Evolutionary conservation across 106 monocot genomes (phyloP).

Genomic region (Triglochin maritima): DNA sequence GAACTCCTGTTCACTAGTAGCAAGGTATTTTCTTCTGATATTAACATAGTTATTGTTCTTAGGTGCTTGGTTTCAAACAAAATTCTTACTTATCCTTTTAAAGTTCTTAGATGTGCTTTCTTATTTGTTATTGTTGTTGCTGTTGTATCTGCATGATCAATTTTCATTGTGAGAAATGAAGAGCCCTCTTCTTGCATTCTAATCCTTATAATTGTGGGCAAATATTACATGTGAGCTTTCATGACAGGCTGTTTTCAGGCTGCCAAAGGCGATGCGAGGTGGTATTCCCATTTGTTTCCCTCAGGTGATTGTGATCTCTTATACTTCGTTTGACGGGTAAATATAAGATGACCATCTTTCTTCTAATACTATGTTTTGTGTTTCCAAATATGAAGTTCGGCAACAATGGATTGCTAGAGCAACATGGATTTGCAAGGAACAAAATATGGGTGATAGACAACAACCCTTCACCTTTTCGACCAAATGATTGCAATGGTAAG

Average conservation of each 20-base stretch:
- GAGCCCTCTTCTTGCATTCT: no score
- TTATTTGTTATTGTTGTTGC: not conserved
- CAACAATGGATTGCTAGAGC: slow-evolving; percentile 59
- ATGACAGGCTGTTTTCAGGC: slow-evolving; percentile 70
- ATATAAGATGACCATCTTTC: not conserved
- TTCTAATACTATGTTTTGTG: not conserved
- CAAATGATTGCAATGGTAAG: slow-evolving; percentile 28
- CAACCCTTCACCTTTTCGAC: slow-evolving; percentile 40
- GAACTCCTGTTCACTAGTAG: slow-evolving; percentile 85
- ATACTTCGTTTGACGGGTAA: not conserved
- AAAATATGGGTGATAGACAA: slow-evolving; percentile 65
- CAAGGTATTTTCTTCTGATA: slow-evolving; percentile 34
- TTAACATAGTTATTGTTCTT: not conserved
- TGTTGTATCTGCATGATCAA: no score
- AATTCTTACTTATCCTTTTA: not conserved
- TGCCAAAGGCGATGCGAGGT: slow-evolving; percentile 61
- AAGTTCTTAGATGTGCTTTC: not conserved
- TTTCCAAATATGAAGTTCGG: slow-evolving; percentile 47
- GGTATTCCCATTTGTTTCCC: slow-evolving; percentile 91
- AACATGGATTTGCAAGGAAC: slow-evolving; percentile 96
- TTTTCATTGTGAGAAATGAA: no score
- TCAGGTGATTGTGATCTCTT: slow-evolving; percentile 35
- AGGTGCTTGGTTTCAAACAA: not conserved
- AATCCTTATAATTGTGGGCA: no score
- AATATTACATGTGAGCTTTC: no score